Conservation (phyloP, 352 stramenopile species). For the Globisporangium okanoganense region DNA sequence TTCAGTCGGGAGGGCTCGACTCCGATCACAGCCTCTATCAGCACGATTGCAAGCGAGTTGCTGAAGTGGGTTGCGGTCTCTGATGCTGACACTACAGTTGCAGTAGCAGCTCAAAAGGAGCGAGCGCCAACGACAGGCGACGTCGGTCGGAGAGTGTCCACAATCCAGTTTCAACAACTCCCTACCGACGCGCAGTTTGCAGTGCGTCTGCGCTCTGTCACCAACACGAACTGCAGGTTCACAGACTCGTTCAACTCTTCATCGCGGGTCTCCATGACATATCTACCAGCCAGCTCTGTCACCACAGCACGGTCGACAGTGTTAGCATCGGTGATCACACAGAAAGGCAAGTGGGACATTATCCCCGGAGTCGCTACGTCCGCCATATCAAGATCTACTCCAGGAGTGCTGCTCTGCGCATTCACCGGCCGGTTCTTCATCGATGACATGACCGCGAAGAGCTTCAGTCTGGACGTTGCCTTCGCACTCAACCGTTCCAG, state of each 20-base stretch:
- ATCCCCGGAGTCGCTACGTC: conserved; percentile 29
- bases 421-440: conserved; percentile 55
- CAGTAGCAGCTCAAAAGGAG: conserved; percentile 28
- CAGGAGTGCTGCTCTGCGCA: conserved; percentile 37
- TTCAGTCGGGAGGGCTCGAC: conserved; percentile 37
- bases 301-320: conserved; percentile 22
- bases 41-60: conserved; percentile 24
- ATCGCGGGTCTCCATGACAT: conserved; percentile 36
- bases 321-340: conserved; percentile 19
- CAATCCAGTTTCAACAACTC: conserved; percentile 36
- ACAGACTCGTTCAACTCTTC: conserved; percentile 36
- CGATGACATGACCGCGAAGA: conserved; percentile 40
- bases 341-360: conserved; percentile 26
- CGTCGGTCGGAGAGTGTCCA: conserved; percentile 37
- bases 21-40: conserved; percentile 20
- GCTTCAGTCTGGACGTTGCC: conserved; percentile 43
- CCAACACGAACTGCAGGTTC: conserved; percentile 29
- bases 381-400: conserved; percentile 12
- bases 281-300: conserved; percentile 27
- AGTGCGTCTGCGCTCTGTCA: conserved; percentile 27
- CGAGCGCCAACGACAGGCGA: conserved; percentile 29
- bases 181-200: conserved; percentile 35
- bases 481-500: conserved; percentile 25
- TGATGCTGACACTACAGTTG: conserved; percentile 25
- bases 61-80: conserved; percentile 36